Conservation (phyloP, 192 early-diverging fungal species). For the Podila clonocystis region DNA sequence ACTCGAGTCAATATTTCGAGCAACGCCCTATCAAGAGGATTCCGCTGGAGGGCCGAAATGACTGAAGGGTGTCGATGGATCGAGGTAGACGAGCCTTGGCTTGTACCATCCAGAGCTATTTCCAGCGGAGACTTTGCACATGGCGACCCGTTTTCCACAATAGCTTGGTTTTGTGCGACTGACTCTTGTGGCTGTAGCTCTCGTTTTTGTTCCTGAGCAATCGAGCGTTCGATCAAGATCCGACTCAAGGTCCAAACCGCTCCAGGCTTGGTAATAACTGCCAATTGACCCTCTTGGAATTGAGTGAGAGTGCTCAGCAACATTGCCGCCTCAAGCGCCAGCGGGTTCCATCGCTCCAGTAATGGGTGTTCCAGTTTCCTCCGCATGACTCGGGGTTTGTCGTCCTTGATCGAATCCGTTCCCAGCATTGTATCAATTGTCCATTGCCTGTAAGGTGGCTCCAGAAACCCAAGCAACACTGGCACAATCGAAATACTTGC, state of each 20-base stretch:
- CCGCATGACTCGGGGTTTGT: not conserved
- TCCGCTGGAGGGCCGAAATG: not conserved
- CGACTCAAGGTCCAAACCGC: conserved; percentile 37
- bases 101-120: not conserved
- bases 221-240: conserved; percentile 40
- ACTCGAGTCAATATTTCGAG: conserved; percentile 11
- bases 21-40: conserved; percentile 21
- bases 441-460: conserved; percentile 20
- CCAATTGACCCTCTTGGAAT: conserved; percentile 26
- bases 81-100: not conserved
- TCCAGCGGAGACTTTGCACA: not conserved
- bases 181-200: not conserved
- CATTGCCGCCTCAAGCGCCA: conserved; percentile 16
- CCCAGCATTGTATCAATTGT: conserved; percentile 20
- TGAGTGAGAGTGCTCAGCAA: conserved; percentile 9
- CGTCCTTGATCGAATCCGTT: not conserved
- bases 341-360: conserved; percentile 9
- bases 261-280: conserved; percentile 25
- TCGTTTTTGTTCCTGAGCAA: conserved; percentile 10
- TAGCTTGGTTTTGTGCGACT: not conserved
- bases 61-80: too few relatives aligned
- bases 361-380: conserved; percentile 13
- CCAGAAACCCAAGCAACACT: conserved; percentile 11
- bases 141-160: too few relatives aligned
- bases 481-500: conserved; percentile 24